These are phyloP conservation scores for Cercis canadensis DNA, from an alignment of 306 rosid genomes.

Conservation along the genomic window DNA sequence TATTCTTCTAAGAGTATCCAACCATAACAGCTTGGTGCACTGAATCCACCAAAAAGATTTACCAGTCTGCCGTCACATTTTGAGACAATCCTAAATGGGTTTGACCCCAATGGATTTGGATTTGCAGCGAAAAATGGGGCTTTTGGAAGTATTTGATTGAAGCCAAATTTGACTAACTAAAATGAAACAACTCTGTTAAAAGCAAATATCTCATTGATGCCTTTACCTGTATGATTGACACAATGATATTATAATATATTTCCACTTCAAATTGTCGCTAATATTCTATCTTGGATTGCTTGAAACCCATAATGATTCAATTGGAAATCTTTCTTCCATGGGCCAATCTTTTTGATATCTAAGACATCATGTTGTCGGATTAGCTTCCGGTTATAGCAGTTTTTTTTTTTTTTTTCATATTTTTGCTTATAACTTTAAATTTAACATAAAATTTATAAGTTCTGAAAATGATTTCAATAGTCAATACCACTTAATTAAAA, in stretches of 20 bases:
- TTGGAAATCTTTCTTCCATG: constrained; percentile 7
- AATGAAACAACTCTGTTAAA: constrained; percentile 10
- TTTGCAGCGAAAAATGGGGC: not conserved
- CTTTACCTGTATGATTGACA: constrained; percentile 20
- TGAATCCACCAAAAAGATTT: constrained; percentile 7
- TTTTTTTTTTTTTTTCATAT: no score
- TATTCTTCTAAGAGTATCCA: not conserved
- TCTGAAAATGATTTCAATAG: no score
- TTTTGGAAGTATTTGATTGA: constrained; percentile 27
- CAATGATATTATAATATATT: constrained; percentile 26
- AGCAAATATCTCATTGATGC: constrained; percentile 4
- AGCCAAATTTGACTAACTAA: constrained; percentile 13
- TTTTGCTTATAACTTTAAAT: no score
- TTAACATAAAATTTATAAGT: no score
- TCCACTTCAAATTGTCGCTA: constrained; percentile 37
- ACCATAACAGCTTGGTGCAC: not conserved
- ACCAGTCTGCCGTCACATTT: constrained; percentile 18
- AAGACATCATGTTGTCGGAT: constrained; percentile 40
- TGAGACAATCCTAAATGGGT: constrained; percentile 31
- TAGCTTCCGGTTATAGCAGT: constrained; percentile 8
- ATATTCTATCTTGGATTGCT: constrained; percentile 33
- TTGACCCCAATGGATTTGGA: constrained; percentile 5
- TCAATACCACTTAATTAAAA: no score
- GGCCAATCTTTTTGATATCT: constrained; percentile 36
- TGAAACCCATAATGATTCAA: constrained; percentile 9